These are phyloP conservation scores for Termitomyces sp. DNA, from an alignment of 768 basidiomycete species.

Conservation along the genomic window DNA sequence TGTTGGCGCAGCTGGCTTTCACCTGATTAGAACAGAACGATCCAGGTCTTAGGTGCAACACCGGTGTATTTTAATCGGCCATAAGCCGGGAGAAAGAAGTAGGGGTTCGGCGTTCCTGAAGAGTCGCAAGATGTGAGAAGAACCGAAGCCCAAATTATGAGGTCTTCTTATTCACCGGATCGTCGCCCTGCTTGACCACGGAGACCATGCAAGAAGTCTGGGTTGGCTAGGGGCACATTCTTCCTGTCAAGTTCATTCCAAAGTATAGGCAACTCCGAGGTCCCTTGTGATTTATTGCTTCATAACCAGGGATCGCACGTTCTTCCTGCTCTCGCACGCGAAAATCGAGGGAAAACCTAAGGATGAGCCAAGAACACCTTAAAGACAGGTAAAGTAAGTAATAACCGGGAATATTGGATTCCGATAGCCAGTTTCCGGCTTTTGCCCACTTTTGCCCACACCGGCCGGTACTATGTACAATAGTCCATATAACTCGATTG, in stretches of 20 bases:
- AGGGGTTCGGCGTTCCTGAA: conserved; percentile 12
- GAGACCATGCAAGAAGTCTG: conserved; percentile 12
- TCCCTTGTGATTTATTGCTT: neutral
- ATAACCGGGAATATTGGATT: neutral
- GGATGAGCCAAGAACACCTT: neutral
- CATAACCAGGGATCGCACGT: too few species aligned
- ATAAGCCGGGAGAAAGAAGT: conserved; percentile 3
- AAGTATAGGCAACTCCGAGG: conserved; percentile 4
- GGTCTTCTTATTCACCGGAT: conserved; percentile 9
- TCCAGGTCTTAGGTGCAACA: neutral
- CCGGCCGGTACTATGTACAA: too few species aligned
- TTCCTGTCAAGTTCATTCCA: neutral
- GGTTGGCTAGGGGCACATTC: neutral
- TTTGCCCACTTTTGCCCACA: neutral
- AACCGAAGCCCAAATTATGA: conserved; percentile 4
- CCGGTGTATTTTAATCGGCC: neutral
- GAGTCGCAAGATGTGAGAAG: conserved; percentile 9
- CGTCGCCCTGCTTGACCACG: conserved; percentile 9
- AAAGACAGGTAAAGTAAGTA: neutral
- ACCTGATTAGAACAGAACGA: neutral
- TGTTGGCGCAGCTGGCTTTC: neutral
- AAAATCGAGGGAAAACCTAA: neutral
- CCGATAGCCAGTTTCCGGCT: neutral
- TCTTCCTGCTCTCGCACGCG: neutral
- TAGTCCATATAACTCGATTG: neutral